phyloP scores from a whole-genome alignment of 2,329 filamentous ascomycete species.

The Apiospora kogelbergensis region DNA sequence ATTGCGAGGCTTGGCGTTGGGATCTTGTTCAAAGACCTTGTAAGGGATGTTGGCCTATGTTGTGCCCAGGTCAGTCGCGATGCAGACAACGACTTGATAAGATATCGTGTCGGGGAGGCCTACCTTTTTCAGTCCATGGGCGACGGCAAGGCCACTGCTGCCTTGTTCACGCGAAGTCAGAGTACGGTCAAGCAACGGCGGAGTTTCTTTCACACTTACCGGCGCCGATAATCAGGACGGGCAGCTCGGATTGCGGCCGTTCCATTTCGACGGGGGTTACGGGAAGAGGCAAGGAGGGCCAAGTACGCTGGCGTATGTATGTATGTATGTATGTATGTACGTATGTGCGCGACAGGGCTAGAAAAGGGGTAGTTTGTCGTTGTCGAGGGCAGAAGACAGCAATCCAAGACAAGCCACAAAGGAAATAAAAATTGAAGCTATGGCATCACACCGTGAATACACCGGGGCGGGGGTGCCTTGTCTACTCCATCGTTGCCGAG shows the following conservation, averaged over 20 bases:
- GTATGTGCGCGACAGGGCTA: no score
- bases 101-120: neutral
- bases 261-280: neutral
- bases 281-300: neutral
- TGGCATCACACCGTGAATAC: neutral
- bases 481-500: neutral
- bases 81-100: neutral
- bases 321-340: no score
- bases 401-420: neutral
- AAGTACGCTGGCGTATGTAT: neutral
- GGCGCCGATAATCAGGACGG: conserved; percentile 26
- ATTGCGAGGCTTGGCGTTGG: conserved; percentile 14
- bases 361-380: neutral
- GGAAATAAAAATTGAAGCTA: neutral
- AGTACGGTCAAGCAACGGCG: neutral
- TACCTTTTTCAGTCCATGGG: conserved; percentile 25
- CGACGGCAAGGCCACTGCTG: conserved; percentile 23
- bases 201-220: conserved; percentile 17
- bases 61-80: neutral
- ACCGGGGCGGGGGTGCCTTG: neutral
- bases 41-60: conserved; percentile 23
- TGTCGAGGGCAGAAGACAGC: neutral
- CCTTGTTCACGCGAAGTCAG: conserved; percentile 15
- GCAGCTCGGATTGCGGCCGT: conserved; percentile 14
- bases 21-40: conserved; percentile 24